Evolutionary conservation across 345 rosid genomes (phyloP).

Genomic region (Hibiscus syriacus): DNA sequence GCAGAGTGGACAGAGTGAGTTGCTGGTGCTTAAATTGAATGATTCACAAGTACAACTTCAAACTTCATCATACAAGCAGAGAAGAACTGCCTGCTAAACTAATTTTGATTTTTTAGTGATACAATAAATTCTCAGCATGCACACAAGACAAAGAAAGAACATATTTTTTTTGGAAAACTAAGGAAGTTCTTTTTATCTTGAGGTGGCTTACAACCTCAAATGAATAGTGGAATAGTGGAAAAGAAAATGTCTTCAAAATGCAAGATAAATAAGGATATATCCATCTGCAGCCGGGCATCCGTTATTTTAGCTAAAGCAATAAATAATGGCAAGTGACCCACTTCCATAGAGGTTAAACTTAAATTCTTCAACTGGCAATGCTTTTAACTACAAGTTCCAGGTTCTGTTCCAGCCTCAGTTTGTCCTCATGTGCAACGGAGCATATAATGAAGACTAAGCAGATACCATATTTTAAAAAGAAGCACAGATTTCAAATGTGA

Average conservation of each 20-base stretch:
- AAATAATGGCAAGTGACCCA: not conserved
- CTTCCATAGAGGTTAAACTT: not conserved
- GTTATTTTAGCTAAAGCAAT: too few species aligned
- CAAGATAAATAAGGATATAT: not conserved
- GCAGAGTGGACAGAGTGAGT: not conserved
- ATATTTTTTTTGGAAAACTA: not conserved
- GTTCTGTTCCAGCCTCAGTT: not conserved
- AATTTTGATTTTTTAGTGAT: not conserved
- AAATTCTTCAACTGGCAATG: not conserved
- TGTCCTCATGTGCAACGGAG: not conserved
- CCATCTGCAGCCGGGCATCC: not conserved
- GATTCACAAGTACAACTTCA: not conserved
- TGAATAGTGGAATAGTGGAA: too few species aligned
- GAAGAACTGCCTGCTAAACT: not conserved
- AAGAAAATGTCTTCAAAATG: too few species aligned
- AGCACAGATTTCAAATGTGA: not conserved
- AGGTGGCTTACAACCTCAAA: not conserved
- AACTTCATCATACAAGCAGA: not conserved
- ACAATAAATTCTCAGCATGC: too few species aligned
- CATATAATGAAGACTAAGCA: not conserved
- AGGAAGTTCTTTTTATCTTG: not conserved
- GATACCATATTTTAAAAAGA: not conserved
- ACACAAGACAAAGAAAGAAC: too few species aligned
- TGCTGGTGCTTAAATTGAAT: not conserved
- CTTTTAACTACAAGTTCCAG: not conserved